Evolutionary conservation across 176 grass and related monocot genomes (phyloP).

Genomic region (Melocanna baccifera): DNA sequence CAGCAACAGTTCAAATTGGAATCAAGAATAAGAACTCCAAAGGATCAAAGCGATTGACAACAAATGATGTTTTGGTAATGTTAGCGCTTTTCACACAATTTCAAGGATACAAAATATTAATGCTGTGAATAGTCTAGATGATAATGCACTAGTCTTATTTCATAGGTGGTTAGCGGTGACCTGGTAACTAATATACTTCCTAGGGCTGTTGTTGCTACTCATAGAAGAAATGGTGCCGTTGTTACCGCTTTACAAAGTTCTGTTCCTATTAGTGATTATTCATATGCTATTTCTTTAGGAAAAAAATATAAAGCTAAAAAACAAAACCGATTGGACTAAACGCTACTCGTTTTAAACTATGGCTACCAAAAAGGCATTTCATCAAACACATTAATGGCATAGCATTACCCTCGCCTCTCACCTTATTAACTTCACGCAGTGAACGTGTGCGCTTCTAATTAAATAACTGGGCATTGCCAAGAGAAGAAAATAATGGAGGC

Average conservation of each 20-base stretch:
- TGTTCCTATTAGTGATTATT: constrained; percentile 74
- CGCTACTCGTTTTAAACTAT: neutral
- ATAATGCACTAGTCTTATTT: constrained; percentile 9
- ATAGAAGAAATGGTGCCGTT: constrained; percentile 87
- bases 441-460: neutral
- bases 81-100: too few relatives aligned
- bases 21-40: too few relatives aligned
- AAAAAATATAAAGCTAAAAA: constrained; percentile 97
- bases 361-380: constrained; percentile 15
- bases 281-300: constrained; percentile 62
- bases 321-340: constrained; percentile 63
- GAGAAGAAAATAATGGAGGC: neutral
- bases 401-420: neutral
- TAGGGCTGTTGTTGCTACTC: constrained; percentile 84
- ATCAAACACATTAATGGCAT: constrained; percentile 10
- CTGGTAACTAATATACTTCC: constrained; percentile 85
- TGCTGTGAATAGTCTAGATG: constrained; percentile 1
- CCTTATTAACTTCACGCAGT: neutral
- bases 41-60: too few relatives aligned
- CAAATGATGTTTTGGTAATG: too few relatives aligned
- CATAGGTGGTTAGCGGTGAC: constrained; percentile 84
- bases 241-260: constrained; percentile 80
- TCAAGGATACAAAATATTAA: neutral
- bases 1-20: too few relatives aligned
- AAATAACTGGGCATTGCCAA: too few relatives aligned